phyloP scores from a whole-genome alignment of 2,329 filamentous ascomycete species.

The Bipolaris sorokiniana region DNA sequence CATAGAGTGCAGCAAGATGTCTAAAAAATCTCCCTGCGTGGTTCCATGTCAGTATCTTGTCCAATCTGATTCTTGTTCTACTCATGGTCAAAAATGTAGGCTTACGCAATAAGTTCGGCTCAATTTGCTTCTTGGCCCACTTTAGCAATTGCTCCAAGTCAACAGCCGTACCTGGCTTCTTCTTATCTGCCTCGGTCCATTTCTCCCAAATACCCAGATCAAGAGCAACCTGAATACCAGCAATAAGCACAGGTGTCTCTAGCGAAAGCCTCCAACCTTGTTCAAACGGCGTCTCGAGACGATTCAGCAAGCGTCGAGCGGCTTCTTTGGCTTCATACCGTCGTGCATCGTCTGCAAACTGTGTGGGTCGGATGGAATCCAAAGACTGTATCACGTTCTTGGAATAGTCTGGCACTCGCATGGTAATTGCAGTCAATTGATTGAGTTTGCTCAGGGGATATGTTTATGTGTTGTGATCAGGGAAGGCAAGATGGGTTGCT shows the following conservation, averaged over 20 bases:
- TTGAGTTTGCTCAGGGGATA: background rate
- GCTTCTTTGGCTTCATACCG: slow-evolving; percentile 11
- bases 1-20: slow-evolving; percentile 7
- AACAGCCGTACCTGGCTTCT: slow-evolving; percentile 1
- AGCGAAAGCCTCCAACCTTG: slow-evolving; percentile 8
- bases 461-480: fast-evolving
- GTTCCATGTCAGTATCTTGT: background rate
- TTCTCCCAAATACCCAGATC: slow-evolving; percentile 10
- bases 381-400: background rate
- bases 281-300: slow-evolving; percentile 11
- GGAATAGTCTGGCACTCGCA: background rate
- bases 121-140: slow-evolving; percentile 4
- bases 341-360: background rate
- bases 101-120: slow-evolving; percentile 7
- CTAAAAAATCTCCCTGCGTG: slow-evolving; percentile 1
- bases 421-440: background rate
- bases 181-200: slow-evolving; percentile 6
- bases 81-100: background rate
- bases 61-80: too few relatives aligned
- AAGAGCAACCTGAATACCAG: slow-evolving; percentile 2
- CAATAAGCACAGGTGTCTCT: slow-evolving; percentile 6
- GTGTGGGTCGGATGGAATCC: background rate
- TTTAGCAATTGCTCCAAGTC: slow-evolving; percentile 3
- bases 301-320: slow-evolving; percentile 2
- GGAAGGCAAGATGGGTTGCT: background rate